Base-by-base conservation (phyloP, 2,329 filamentous ascomycete genomes). In the Trichophyton benhamiae region DNA sequence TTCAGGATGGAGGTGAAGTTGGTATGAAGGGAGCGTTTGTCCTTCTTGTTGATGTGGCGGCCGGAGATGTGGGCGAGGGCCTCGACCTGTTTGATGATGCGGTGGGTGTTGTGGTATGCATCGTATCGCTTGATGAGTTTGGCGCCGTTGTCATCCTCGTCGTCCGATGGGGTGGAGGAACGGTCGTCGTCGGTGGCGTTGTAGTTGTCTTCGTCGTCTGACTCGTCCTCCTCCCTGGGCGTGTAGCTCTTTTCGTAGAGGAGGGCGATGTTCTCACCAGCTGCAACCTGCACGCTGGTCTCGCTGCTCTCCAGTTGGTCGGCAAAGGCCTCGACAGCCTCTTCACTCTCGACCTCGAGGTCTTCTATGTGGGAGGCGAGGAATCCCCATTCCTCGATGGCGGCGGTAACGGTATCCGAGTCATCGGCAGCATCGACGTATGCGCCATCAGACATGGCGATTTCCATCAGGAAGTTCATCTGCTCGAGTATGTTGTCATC, bases 241-340 rank as follows among this genome's bases (percentile, higher is more conserved):
- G 80, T 82, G 71, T 82, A 84, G 62, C 81, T 83, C 64, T 87
- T 87, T 72, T 96, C 91, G 68, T 89, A 92, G 9, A 95, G 78
- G 8, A 95, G 78, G 0, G 90, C 90, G 63, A 95, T 91, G 71
- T 89, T 89, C 69, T 87, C 83, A 2, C 87, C 89, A 0, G 89
- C 87, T 2, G 87, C 84, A 53, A 89, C 84, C 68, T 94, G 89
- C 0, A 95, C 88, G 7, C 82, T 78, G 0, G 84, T 77, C 62
- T 90, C 85, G 36, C 80, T 80, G 71, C 87, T 90, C 63, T 91
- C 85, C 17, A 96, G 85, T 73, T 95, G 91, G 57, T 95, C 90
- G 48, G 89, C 85, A 67, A 96, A 90, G 1, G 87, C 85, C 60
- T 94, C 87, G 67, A 94, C 82, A 15, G 88, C 87, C 30, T 83